phyloP scores from a whole-genome alignment of 78 protist species.

The Trichosphaerium sp. region DNA sequence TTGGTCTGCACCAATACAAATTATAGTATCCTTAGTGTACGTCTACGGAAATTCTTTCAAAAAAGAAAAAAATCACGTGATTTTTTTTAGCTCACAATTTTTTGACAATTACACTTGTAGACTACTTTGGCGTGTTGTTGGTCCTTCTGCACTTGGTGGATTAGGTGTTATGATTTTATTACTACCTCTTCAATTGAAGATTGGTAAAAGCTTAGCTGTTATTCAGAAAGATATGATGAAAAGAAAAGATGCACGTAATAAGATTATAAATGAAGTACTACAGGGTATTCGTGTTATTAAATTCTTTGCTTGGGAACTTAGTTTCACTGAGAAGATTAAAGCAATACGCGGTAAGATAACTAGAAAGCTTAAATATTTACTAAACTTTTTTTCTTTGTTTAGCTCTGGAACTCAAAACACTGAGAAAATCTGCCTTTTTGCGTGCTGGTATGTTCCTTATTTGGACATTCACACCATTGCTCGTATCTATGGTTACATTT shows the following conservation, averaged over 20 bases:
- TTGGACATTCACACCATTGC: slow-evolving; percentile 53
- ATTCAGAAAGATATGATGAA: slow-evolving; percentile 20
- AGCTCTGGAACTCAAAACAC: slow-evolving; percentile 3
- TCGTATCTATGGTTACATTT: slow-evolving; percentile 57
- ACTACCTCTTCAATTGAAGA: slow-evolving; percentile 34
- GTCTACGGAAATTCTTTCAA: background rate
- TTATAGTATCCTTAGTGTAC: slow-evolving; percentile 9
- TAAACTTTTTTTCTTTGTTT: no score
- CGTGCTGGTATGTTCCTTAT: slow-evolving; percentile 19
- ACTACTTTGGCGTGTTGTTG: slow-evolving; percentile 11
- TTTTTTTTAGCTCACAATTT: background rate
- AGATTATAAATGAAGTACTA: slow-evolving; percentile 49
- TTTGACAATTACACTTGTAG: background rate
- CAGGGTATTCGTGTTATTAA: slow-evolving; percentile 64
- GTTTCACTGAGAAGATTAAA: slow-evolving; percentile 23
- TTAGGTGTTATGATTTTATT: slow-evolving; percentile 32
- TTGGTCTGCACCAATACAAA: slow-evolving; percentile 45
- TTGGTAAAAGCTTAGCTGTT: slow-evolving; percentile 12
- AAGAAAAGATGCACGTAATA: slow-evolving; percentile 37
- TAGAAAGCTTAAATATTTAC: background rate
- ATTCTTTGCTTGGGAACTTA: slow-evolving; percentile 63
- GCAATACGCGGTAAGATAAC: slow-evolving; percentile 16
- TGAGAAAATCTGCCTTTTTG: slow-evolving; percentile 5
- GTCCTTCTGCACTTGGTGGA: slow-evolving; percentile 38
- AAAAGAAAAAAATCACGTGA: background rate